Evolutionary conservation across 441 rosid species (phyloP), one percentile per base, ranked within the genome.

Genomic region (Populus hybrid): DNA sequence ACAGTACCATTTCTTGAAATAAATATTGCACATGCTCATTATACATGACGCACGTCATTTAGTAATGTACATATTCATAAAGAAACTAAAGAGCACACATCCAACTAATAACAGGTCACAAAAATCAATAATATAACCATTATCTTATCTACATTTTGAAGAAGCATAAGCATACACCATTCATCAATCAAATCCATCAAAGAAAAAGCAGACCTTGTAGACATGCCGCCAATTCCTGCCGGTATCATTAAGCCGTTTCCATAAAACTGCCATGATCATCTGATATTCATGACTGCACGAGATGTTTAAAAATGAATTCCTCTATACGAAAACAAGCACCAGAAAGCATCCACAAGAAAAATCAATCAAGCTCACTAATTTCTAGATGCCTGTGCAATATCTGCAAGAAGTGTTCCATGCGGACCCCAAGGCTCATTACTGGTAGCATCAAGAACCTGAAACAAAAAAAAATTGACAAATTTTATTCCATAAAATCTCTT

Each of bases 401-500:
- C 98, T 40, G 98, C 95, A 74, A 94, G 97, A 81, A 92, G 97
- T 19, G 92, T 80, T 67, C 98, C 98, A 87, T 93, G 98, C 50
- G 99, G 99, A 84, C 97, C 99, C 98, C 98, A 97, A 10, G 98
- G 95, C 87, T 94, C 99, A 85, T 96, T 96, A 88, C 96, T 94
- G 21, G 98, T 96, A 69, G 98, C 97, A 92, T 96, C 99, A 79
- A 97, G 94, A 79, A 97, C 97, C 99, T 97, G 84, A 83, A 42
- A 50, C 16, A 6, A 6, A 16, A 50, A 82, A 63, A 26, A 59
- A 3, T 5, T 3, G n/a, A n/a, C 23, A 67, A 26, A 23, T 30
- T 12, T 24, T 69, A 34, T 7, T 66, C 28, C 12, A n/a, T 50
- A 57, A 28, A 16, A 30, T 11, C 40, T 19, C 34, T 26, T 38